phyloP scores from a whole-genome alignment of 805 yeast genomes.

The Lipomyces yamanashiensis region DNA sequence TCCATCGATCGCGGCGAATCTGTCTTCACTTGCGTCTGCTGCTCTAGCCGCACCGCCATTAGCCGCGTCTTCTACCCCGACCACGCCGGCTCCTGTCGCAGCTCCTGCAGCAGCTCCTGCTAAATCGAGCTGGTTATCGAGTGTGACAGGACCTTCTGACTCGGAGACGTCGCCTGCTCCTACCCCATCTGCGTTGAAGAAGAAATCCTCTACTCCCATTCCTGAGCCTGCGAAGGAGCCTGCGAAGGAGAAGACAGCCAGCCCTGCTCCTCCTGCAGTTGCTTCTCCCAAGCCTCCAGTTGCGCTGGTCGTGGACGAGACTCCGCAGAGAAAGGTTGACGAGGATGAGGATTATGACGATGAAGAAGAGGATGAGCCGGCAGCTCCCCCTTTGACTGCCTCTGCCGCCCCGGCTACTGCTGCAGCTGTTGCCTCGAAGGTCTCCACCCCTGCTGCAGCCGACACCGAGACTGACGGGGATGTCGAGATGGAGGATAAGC shows the following conservation, averaged over 20 bases:
- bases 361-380: slow-evolving; percentile 19
- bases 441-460: slow-evolving; percentile 1
- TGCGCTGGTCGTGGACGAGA: slow-evolving; percentile 20
- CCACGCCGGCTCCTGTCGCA: slow-evolving; percentile 5
- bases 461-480: slow-evolving; percentile 4
- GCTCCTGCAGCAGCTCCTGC: slow-evolving; percentile 11
- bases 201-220: slow-evolving; percentile 3
- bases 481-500: slow-evolving; percentile 12
- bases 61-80: slow-evolving; percentile 6
- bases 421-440: background rate
- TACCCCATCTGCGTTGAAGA: background rate
- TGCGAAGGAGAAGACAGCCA: background rate
- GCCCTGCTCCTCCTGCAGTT: slow-evolving; percentile 2
- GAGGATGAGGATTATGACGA: slow-evolving; percentile 37
- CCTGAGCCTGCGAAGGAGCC: slow-evolving; percentile 15
- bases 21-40: slow-evolving; percentile 14
- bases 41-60: slow-evolving; percentile 13
- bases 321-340: slow-evolving; percentile 33
- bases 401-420: background rate
- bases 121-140: slow-evolving; percentile 27
- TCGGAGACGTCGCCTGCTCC: background rate
- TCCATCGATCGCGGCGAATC: slow-evolving; percentile 18
- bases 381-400: too few species aligned
- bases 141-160: slow-evolving; percentile 27
- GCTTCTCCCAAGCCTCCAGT: slow-evolving; percentile 1